Conservation (phyloP, 805 yeast species). For the Komagataella populi region DNA sequence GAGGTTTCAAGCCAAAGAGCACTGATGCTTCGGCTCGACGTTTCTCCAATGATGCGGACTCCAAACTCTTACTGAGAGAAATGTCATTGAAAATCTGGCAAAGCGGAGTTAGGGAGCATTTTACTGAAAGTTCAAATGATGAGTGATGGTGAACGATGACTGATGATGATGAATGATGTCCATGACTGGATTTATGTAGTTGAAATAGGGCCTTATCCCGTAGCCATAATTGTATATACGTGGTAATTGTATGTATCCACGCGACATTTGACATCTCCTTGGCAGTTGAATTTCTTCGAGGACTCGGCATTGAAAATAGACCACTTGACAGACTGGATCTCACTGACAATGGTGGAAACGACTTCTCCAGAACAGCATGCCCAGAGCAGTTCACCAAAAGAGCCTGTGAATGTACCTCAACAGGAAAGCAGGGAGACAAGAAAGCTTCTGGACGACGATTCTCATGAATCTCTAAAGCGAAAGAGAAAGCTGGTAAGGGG, state of each 20-base stretch:
- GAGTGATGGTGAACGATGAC: neutral
- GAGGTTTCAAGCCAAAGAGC: neutral
- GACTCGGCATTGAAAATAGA: neutral
- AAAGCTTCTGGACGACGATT: neutral
- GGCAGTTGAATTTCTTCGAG: neutral
- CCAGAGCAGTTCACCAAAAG: neutral
- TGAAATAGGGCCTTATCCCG: too few species aligned
- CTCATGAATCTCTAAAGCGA: neutral
- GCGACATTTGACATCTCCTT: neutral
- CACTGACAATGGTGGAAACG: neutral
- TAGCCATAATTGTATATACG: neutral
- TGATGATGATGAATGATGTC: neutral
- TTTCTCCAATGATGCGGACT: neutral
- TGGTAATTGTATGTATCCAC: neutral
- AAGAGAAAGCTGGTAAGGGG: neutral
- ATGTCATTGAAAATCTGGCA: neutral
- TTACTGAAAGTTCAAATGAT: neutral
- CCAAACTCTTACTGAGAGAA: neutral
- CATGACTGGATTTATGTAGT: too few species aligned
- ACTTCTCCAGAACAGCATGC: neutral
- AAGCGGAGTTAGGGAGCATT: neutral
- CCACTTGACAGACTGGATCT: neutral
- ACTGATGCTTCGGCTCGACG: neutral
- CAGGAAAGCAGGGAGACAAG: neutral
- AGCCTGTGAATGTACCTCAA: neutral